A percentile compares a stretch with the other conserved stretches of the same genome.
phyloP scores from a whole-genome alignment of 176 grass and related monocot genomes.

The Oryza longistaminata region DNA sequence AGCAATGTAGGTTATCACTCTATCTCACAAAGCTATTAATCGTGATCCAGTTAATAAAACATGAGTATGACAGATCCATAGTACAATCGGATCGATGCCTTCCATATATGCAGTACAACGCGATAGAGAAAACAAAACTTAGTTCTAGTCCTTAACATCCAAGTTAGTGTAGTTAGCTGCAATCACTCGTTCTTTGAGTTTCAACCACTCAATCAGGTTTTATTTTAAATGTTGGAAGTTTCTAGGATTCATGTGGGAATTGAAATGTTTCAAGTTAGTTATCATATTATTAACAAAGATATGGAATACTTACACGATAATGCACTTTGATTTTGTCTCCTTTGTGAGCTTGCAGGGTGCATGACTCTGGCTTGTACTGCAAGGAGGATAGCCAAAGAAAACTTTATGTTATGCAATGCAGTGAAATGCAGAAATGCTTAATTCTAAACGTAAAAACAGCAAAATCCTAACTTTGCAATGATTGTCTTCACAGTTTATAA shows the following conservation, averaged over 20 bases:
- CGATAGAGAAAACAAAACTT: not conserved
- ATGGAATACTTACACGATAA: constrained; percentile 66
- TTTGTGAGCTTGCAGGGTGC: constrained; percentile 81
- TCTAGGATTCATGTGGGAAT: no score
- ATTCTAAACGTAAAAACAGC: not conserved
- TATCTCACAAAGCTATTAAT: not conserved
- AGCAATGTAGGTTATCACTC: not conserved
- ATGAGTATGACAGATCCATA: not conserved
- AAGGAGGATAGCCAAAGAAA: constrained; percentile 34
- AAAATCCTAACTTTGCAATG: not conserved
- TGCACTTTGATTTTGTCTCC: constrained; percentile 87
- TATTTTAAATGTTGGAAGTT: not conserved
- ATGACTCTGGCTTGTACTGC: constrained; percentile 80
- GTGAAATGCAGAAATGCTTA: not conserved
- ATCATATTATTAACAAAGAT: not conserved
- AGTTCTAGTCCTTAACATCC: not conserved
- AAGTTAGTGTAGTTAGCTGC: not conserved
- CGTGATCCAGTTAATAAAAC: not conserved
- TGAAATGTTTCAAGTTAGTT: no score
- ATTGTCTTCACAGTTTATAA: not conserved
- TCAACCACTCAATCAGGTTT: not conserved
- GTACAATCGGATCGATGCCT: not conserved
- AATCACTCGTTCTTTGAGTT: not conserved
- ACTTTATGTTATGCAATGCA: constrained; percentile 3
- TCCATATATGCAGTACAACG: not conserved